phyloP scores from a whole-genome alignment of 306 rosid species.

The Morella rubra region DNA sequence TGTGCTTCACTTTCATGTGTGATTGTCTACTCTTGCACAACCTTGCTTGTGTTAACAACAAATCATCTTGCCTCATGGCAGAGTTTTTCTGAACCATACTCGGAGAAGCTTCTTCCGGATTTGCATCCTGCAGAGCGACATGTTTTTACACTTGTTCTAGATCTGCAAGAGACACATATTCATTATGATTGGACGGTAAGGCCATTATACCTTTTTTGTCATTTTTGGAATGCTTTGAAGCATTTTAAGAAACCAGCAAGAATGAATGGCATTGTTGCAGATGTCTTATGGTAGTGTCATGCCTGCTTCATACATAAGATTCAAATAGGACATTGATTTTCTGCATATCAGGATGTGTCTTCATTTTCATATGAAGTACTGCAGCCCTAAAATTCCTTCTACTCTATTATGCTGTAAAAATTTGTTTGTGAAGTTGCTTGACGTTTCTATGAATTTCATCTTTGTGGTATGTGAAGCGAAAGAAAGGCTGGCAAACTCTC shows the following conservation, averaged over 20 bases:
- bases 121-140: slow-evolving; percentile 80
- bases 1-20: slow-evolving; percentile 24
- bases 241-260: not conserved
- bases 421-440: slow-evolving; percentile 3
- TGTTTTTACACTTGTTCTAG: slow-evolving; percentile 92
- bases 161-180: slow-evolving; percentile 88
- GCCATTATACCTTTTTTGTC: slow-evolving; percentile 2
- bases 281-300: not conserved
- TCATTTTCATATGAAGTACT: slow-evolving; percentile 9
- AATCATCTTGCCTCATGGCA: slow-evolving; percentile 32
- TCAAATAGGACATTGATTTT: too few species aligned
- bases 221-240: too few species aligned
- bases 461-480: slow-evolving; percentile 62
- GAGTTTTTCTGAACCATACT: slow-evolving; percentile 84
- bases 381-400: slow-evolving; percentile 5
- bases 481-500: slow-evolving; percentile 95
- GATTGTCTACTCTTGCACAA: slow-evolving; percentile 10
- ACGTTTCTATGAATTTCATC: slow-evolving; percentile 23
- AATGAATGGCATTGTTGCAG: not conserved
- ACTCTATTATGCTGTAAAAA: slow-evolving; percentile 5
- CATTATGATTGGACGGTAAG: slow-evolving; percentile 92
- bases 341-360: too few species aligned
- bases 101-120: slow-evolving; percentile 98
- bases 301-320: not conserved
- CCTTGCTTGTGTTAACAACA: slow-evolving; percentile 19